phyloP scores from a whole-genome alignment of 2,329 filamentous ascomycete genomes.

The Pseudogymnoascus sp. region DNA sequence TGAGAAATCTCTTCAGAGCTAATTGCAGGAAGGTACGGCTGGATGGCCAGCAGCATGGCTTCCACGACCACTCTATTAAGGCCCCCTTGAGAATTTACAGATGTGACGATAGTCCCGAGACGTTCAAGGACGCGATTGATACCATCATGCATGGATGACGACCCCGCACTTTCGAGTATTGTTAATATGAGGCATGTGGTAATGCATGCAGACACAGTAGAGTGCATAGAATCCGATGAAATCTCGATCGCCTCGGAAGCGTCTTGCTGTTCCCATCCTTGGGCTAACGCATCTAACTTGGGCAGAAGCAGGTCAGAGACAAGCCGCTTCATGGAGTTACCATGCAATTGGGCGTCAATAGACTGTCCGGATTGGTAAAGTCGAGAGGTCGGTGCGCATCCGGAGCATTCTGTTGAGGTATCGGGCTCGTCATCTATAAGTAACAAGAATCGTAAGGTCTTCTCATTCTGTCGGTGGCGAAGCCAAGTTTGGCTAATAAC shows the following conservation, averaged over 20 bases:
- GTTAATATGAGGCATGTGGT: slow-evolving; percentile 20
- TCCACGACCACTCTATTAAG: background rate
- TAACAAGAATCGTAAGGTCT: slow-evolving; percentile 47
- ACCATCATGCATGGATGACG: slow-evolving; percentile 13
- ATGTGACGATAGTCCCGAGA: slow-evolving; percentile 14
- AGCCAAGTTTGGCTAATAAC: slow-evolving; percentile 26
- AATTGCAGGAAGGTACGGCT: slow-evolving; percentile 23
- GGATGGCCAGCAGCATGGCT: slow-evolving; percentile 19
- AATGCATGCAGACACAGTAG: slow-evolving; percentile 22
- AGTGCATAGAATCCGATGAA: slow-evolving; percentile 23
- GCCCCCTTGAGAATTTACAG: background rate
- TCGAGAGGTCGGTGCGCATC: slow-evolving; percentile 1
- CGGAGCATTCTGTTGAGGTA: slow-evolving; percentile 16
- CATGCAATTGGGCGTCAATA: slow-evolving; percentile 16
- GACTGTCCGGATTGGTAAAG: background rate
- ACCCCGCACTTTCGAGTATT: slow-evolving; percentile 16
- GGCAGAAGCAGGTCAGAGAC: slow-evolving; percentile 25
- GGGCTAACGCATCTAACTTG: slow-evolving; percentile 21
- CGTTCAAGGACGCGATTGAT: slow-evolving; percentile 16
- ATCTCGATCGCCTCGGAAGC: slow-evolving; percentile 19
- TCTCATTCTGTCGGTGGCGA: slow-evolving; percentile 29
- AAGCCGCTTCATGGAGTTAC: slow-evolving; percentile 21
- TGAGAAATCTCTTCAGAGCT: slow-evolving; percentile 14
- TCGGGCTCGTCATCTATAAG: slow-evolving; percentile 34
- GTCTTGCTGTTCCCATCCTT: slow-evolving; percentile 20